Evolutionary conservation across 2,329 filamentous ascomycete species (phyloP).

Genomic region (Arthrinium phaeospermum): DNA sequence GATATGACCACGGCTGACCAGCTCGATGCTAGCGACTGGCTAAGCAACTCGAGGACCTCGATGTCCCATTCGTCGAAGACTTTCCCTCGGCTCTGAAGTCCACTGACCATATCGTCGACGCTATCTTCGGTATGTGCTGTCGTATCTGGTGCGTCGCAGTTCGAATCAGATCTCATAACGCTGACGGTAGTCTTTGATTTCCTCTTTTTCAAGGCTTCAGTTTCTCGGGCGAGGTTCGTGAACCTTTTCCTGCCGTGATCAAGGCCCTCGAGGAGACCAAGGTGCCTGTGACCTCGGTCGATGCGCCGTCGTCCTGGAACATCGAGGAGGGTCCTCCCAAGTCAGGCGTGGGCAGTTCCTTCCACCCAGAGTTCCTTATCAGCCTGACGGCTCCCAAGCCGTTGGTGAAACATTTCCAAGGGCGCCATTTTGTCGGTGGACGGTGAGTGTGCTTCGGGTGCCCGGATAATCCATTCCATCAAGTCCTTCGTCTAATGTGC

Average conservation of each 20-base stretch:
- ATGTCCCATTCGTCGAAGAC: conserved; percentile 83
- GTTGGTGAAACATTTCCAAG: conserved; percentile 80
- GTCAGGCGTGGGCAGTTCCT: conserved; percentile 77
- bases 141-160: conserved; percentile 14
- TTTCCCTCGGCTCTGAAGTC: conserved; percentile 70
- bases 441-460: conserved; percentile 56
- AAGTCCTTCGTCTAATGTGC: conserved; percentile 28
- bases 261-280: conserved; percentile 73
- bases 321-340: conserved; percentile 84
- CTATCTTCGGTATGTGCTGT: conserved; percentile 76
- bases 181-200: conserved; percentile 24
- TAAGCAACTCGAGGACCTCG: conserved; percentile 83
- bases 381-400: conserved; percentile 95
- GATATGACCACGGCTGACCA: conserved; percentile 10
- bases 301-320: conserved; percentile 94
- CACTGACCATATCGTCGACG: conserved; percentile 85
- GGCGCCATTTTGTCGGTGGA: conserved; percentile 91
- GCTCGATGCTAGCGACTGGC: conserved; percentile 67
- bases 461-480: not conserved
- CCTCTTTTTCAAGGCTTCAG: conserved; percentile 70
- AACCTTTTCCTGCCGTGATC: conserved; percentile 87
- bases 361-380: conserved; percentile 80
- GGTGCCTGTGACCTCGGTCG: conserved; percentile 83
- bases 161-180: conserved; percentile 12
- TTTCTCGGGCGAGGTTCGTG: conserved; percentile 89